Evolutionary conservation across 1,284 basidiomycete genomes (phyloP), one percentile per base, ranked within the genome.

Genomic region (Sporisorium graminicola): DNA sequence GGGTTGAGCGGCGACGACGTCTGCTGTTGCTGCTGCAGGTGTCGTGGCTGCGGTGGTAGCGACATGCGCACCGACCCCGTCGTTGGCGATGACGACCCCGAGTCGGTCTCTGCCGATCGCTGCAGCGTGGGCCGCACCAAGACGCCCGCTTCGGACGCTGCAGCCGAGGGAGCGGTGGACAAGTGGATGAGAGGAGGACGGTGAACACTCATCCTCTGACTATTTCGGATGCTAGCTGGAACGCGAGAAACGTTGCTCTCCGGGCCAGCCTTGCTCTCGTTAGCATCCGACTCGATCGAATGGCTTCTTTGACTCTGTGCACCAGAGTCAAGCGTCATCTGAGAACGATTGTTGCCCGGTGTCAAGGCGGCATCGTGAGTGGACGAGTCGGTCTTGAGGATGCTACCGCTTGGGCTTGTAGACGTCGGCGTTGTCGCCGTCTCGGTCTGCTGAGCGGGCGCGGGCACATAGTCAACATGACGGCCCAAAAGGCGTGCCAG

Each of bases 131-230:
- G 71, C 44, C 65, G 20, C 55, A 43, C 43, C 44, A 58, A 12
- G 2, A 12, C 29, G 5, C 43, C 56, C 5, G 44, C 14, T 35
- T 65, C 63, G 14, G 52, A 57, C 0, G 22, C 50, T 3, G 44
- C 35, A 1, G 43, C 49, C 14, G 63, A 40, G 0, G 72, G 72
- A n/a, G 72, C 62, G 5, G 55, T 74, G 6, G 66, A 56, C 16
- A 74, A 50, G n/a, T 74, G 72, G 35, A 69, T 61, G 35, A 74
- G 24, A 20, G 72, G 66, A 43, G 66, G 66, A 18, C 59, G 44
- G 9, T 62, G 47, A 29, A 60, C 14, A 37, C 72, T 70, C 52
- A 65, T 63, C 46, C 72, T 58, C 26, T 70, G 72, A 31, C 59
- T 74, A 6, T 64, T 58, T 16, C 59, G 58, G 22, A 66, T 66